Base-by-base conservation (phyloP, 2,329 filamentous ascomycete species). In the Camptophora hylomeconis region DNA sequence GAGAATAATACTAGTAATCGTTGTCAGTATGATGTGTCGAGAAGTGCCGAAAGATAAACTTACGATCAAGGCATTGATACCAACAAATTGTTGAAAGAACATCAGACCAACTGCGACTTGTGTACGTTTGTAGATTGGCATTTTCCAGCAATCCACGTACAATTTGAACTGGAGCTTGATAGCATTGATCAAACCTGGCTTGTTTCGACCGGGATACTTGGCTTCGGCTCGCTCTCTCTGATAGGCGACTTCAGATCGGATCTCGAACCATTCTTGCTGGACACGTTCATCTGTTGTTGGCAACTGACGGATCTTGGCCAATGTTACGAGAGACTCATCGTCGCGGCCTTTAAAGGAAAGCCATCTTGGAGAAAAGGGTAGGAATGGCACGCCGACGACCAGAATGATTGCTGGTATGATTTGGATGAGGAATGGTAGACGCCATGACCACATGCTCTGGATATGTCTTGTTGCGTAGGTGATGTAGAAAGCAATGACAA, bases 21-120 rank as follows among this genome's bases (percentile, higher is more conserved):
- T n/a, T n/a, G n/a, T n/a, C n/a, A n/a, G n/a, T n/a, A n/a, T n/a
- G n/a, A n/a, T n/a, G n/a, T n/a, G n/a, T n/a, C n/a, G n/a, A n/a
- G n/a, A n/a, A n/a, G 10, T 19, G 26, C 5, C 5, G 5, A 28
- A 19, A 7, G 14, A 20, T 19, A 9, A 16, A 8, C 15, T 7
- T 5, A 28, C 26, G 13, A 56, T 57, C 2, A 75, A 60, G 2
- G 69, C 62, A 35, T 68, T 69, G 45, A 69, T 65, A 0, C 63
- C 64, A 5, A 58, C 51, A 24, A 67, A 64, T 45, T 69, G 66
- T 32, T 72, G 67, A 45, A 72, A 73, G 42, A 72, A 72, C 56
- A 67, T 65, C 9, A 73, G 42, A 1, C 58, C 55, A 5, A 62
- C 48, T 13, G 65, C 69, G 11, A 72, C 53, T 25, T 62, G 57